A percentile compares a stretch with the other conserved stretches of the same genome.
Conservation (phyloP, 805 yeast species). For the Myxozyma sirexii region DNA sequence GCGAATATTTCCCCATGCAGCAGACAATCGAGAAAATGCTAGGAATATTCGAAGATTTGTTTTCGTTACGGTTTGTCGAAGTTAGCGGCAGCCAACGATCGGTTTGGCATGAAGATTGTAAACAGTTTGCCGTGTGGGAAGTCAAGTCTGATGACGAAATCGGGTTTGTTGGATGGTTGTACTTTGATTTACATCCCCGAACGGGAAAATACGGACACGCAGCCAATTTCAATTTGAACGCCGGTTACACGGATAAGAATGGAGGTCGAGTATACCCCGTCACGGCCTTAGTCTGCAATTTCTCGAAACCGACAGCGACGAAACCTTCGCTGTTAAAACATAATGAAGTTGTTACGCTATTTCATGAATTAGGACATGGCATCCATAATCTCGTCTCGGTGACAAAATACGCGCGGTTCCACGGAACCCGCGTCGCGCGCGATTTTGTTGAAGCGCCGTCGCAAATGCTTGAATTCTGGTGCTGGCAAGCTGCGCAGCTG, state of each 20-base stretch:
- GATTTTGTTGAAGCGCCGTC: slow-evolving; percentile 93
- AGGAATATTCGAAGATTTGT: slow-evolving; percentile 66
- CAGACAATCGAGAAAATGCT: slow-evolving; percentile 71
- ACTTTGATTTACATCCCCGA: slow-evolving; percentile 82
- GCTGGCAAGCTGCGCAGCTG: slow-evolving; percentile 71
- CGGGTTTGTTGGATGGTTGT: slow-evolving; percentile 71
- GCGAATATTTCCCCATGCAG: slow-evolving; percentile 78
- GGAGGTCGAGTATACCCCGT: slow-evolving; percentile 62
- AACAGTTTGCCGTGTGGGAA: slow-evolving; percentile 71
- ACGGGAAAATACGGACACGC: slow-evolving; percentile 89
- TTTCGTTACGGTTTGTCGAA: slow-evolving; percentile 67
- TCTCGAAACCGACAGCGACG: slow-evolving; percentile 68
- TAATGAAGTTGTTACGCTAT: slow-evolving; percentile 76
- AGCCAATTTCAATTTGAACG: slow-evolving; percentile 71
- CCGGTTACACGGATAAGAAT: slow-evolving; percentile 57
- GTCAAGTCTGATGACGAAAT: slow-evolving; percentile 48
- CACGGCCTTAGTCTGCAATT: slow-evolving; percentile 81
- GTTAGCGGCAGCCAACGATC: slow-evolving; percentile 47
- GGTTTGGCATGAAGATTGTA: slow-evolving; percentile 80
- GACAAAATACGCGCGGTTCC: slow-evolving; percentile 66
- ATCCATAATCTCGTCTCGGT: slow-evolving; percentile 74
- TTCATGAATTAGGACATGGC: slow-evolving; percentile 91
- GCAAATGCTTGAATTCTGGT: slow-evolving; percentile 86
- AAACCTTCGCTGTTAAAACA: slow-evolving; percentile 79
- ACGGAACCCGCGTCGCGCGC: slow-evolving; percentile 76